Conservation (phyloP, 176 grass and related monocot genomes). For the Paspalum notatum region DNA sequence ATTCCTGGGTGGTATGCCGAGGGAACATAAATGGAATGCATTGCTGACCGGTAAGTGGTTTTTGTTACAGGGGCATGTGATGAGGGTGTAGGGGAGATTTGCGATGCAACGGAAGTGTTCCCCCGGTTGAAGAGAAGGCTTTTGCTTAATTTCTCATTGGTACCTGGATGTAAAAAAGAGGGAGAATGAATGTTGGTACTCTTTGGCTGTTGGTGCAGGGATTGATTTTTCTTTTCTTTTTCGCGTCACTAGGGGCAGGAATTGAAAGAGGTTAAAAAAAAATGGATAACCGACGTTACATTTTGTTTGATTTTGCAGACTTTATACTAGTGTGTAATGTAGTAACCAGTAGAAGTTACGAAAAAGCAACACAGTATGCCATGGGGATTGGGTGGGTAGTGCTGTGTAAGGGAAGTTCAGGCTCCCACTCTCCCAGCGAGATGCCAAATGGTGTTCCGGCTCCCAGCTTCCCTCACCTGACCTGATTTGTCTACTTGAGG, state of each 20-base stretch:
- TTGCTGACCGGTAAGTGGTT: not conserved
- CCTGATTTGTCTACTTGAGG: no score
- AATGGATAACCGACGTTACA: not conserved
- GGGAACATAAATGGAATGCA: not conserved
- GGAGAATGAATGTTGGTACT: conserved; percentile 10
- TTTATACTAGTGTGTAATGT: not conserved
- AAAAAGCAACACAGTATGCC: not conserved
- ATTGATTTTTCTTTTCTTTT: not conserved
- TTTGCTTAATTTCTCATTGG: conserved; percentile 1
- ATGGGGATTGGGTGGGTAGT: not conserved
- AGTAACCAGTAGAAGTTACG: not conserved
- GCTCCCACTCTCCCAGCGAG: no score
- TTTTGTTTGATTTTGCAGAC: not conserved
- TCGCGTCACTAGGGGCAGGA: not conserved
- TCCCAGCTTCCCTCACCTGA: no score
- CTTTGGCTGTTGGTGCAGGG: conserved; percentile 1
- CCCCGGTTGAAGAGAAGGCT: not conserved
- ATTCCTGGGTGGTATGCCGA: not conserved
- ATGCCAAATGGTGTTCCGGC: no score
- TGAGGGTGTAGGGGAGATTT: not conserved
- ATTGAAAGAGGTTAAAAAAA: not conserved
- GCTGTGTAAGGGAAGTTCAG: no score
- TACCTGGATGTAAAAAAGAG: not conserved
- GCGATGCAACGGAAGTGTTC: not conserved
- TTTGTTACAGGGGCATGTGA: not conserved